These are phyloP conservation scores for Suillus clintonianus DNA, from an alignment of 768 basidiomycete genomes.

Conservation along the genomic window DNA sequence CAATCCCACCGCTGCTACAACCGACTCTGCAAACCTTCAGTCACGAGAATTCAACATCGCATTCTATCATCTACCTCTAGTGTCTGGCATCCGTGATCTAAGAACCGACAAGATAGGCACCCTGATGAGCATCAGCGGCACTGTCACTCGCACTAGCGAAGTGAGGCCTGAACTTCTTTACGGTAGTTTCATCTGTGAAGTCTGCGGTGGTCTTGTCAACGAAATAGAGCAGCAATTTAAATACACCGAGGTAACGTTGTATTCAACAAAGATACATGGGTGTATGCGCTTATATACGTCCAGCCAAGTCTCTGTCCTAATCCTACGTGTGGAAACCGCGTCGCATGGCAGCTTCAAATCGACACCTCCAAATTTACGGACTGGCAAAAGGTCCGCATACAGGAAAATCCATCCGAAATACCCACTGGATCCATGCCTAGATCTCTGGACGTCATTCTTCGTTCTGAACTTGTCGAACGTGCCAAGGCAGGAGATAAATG, in stretches of 20 bases:
- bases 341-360: constrained; percentile 91
- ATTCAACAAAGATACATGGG: neutral
- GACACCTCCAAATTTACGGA: constrained; percentile 97
- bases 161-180: constrained; percentile 93
- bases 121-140: constrained; percentile 93
- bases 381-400: constrained; percentile 99
- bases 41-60: constrained; percentile 94
- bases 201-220: constrained; percentile 81
- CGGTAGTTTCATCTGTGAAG: constrained; percentile 91
- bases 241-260: constrained; percentile 81
- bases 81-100: constrained; percentile 92
- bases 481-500: constrained; percentile 99
- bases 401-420: constrained; percentile 98
- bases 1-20: constrained; percentile 85
- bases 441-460: constrained; percentile 92
- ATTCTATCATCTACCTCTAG: constrained; percentile 92
- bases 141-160: constrained; percentile 96
- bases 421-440: constrained; percentile 99
- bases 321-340: constrained; percentile 87
- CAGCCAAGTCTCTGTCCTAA: constrained; percentile 95
- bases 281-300: neutral
- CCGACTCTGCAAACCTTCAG: constrained; percentile 84
- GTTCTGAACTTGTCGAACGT: constrained; percentile 95
- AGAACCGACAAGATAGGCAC: constrained; percentile 93
- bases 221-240: constrained; percentile 99